A percentile compares a stretch with the other conserved stretches of the same genome.
phyloP scores from a whole-genome alignment of 2,329 filamentous ascomycete species.

The Fusarium nurragi region DNA sequence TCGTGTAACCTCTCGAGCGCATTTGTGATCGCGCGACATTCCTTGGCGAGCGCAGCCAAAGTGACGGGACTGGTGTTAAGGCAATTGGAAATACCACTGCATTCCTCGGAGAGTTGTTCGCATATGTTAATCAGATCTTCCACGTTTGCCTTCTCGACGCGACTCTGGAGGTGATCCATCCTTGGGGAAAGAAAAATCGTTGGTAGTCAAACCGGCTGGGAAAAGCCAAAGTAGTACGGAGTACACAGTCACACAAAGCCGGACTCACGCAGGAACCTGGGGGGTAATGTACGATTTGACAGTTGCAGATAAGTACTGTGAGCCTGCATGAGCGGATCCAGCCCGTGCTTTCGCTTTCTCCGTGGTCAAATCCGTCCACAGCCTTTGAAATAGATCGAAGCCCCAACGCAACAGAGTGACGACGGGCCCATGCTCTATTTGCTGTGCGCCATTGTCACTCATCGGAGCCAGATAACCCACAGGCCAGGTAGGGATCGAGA shows the following conservation, averaged over 20 bases:
- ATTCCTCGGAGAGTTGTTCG: constrained; percentile 42
- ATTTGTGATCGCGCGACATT: constrained; percentile 41
- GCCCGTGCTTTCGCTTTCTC: constrained; percentile 36
- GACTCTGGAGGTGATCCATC: constrained; percentile 41
- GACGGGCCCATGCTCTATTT: constrained; percentile 22
- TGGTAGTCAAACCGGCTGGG: constrained; percentile 14
- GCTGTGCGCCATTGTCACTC: constrained; percentile 33
- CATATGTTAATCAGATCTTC: constrained; percentile 42
- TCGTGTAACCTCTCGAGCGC: constrained; percentile 43
- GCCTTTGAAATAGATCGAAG: constrained; percentile 24
- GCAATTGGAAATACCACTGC: constrained; percentile 40
- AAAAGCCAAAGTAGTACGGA: constrained; percentile 18
- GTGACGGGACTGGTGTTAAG: constrained; percentile 44
- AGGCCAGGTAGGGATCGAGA: constrained; percentile 1
- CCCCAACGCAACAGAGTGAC: constrained; percentile 24
- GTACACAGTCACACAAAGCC: not conserved
- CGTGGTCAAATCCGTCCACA: constrained; percentile 24
- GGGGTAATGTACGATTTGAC: constrained; percentile 37
- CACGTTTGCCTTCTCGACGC: constrained; percentile 39
- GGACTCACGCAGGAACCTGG: constrained; percentile 20
- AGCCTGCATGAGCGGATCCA: constrained; percentile 30
- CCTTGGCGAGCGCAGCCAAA: constrained; percentile 40
- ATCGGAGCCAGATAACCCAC: constrained; percentile 17
- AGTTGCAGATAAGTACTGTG: constrained; percentile 18
- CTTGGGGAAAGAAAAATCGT: constrained; percentile 15